Conservation (phyloP, 805 yeast genomes). For the Ascoidea tarda region DNA sequence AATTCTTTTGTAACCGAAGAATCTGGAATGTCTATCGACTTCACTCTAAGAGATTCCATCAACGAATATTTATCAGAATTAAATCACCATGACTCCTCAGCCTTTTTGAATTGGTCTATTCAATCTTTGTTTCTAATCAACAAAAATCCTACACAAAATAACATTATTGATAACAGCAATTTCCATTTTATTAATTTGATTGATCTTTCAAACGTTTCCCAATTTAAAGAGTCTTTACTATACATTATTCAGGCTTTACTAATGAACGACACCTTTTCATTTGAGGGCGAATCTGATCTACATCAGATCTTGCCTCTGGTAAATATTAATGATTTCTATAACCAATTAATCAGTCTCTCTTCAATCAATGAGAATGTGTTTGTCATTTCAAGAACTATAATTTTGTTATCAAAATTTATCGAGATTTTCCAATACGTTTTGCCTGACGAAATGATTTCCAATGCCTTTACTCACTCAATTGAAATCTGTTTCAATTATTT, state of each 20-base stretch:
- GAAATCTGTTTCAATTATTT: slow-evolving; percentile 2
- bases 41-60: slow-evolving; percentile 45
- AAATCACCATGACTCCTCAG: slow-evolving; percentile 24
- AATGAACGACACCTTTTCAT: slow-evolving; percentile 21
- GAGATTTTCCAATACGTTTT: slow-evolving; percentile 31
- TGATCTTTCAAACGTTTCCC: slow-evolving; percentile 14
- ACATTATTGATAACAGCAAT: slow-evolving; percentile 1
- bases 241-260: slow-evolving; percentile 27
- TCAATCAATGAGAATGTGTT: slow-evolving; percentile 18
- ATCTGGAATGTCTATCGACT: slow-evolving; percentile 47
- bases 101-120: slow-evolving; percentile 7
- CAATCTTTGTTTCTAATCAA: slow-evolving; percentile 2
- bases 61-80: slow-evolving; percentile 41
- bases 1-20: slow-evolving; percentile 63
- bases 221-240: slow-evolving; percentile 24
- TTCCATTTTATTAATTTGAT: not conserved
- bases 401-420: slow-evolving; percentile 42
- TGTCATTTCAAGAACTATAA: slow-evolving; percentile 32
- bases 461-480: slow-evolving; percentile 4
- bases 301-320: slow-evolving; percentile 1
- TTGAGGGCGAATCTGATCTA: slow-evolving; percentile 1
- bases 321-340: not conserved
- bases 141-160: slow-evolving; percentile 2
- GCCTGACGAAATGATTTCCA: slow-evolving; percentile 18
- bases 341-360: too few species aligned